Percentiles rank a stretch among this genome's conserved stretches.
These are phyloP conservation scores for Pleochaeta shiraiana DNA, from an alignment of 2,329 filamentous ascomycete species.

Conservation along the genomic window DNA sequence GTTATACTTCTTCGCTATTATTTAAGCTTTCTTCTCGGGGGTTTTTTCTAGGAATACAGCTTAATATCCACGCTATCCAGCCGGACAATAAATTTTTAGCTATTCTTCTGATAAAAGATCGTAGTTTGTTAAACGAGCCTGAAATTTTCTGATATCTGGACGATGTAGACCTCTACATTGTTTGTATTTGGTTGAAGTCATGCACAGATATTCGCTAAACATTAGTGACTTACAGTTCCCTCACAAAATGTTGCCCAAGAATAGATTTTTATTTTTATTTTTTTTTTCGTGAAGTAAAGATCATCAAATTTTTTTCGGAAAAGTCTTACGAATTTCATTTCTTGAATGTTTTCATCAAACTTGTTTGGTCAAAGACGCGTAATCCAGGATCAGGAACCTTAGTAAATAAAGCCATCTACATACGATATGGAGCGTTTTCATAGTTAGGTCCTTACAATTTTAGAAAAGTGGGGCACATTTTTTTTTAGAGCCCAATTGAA, in stretches of 20 bases:
- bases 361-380: background rate
- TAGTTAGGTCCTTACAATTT: background rate
- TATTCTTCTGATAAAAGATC: background rate
- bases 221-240: background rate
- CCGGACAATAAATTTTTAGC: background rate
- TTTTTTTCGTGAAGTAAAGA: background rate
- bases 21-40: background rate
- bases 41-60: background rate
- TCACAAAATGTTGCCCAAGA: background rate
- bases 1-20: background rate
- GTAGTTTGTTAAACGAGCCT: background rate
- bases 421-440: background rate
- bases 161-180: background rate
- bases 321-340: background rate
- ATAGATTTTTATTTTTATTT: background rate
- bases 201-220: background rate
- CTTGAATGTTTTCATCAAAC: background rate
- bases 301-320: background rate
- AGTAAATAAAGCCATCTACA: background rate
- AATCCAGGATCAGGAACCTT: background rate
- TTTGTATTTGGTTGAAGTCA: background rate
- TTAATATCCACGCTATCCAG: background rate
- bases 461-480: background rate
- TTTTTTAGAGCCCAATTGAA: no score
- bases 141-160: background rate